A percentile compares a stretch with the other conserved stretches of the same genome.
Conservation (phyloP, 2,329 filamentous ascomycete genomes). For the Cucurbitaria berberidis region DNA sequence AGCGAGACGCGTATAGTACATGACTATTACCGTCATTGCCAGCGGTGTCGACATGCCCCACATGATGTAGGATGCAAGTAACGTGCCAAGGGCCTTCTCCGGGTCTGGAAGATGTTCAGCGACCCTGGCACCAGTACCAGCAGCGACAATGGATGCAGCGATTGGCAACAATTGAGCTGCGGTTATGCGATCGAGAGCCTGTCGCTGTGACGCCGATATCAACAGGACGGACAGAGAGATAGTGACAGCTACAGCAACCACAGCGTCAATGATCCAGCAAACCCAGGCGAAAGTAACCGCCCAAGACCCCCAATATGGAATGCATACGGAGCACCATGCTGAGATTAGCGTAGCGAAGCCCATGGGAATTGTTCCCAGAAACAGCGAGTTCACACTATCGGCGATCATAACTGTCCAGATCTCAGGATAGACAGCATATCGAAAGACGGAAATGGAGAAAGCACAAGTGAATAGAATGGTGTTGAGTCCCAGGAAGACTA, state of each 20-base stretch:
- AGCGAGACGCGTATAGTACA: conserved; percentile 73
- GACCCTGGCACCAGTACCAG: conserved; percentile 68
- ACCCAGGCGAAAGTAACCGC: conserved; percentile 56
- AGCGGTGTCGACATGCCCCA: conserved; percentile 70
- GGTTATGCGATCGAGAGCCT: conserved; percentile 58
- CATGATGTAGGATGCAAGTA: conserved; percentile 70
- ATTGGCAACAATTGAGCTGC: conserved; percentile 71
- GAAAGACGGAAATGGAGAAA: conserved; percentile 60
- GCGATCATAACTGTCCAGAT: conserved; percentile 70
- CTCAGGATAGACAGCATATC: conserved; percentile 69
- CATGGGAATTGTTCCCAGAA: conserved; percentile 72
- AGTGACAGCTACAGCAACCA: conserved; percentile 53
- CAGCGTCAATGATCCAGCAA: conserved; percentile 58
- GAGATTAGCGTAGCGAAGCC: conserved; percentile 71
- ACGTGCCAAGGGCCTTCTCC: conserved; percentile 64
- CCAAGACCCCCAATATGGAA: conserved; percentile 66
- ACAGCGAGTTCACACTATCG: conserved; percentile 71
- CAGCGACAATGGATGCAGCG: conserved; percentile 69
- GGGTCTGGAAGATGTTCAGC: conserved; percentile 64
- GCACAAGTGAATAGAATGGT: conserved; percentile 63
- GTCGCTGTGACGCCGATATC: conserved; percentile 53
- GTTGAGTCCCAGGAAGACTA: conserved; percentile 67
- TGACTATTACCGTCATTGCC: conserved; percentile 66
- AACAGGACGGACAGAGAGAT: conserved; percentile 59
- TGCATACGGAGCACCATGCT: conserved; percentile 67